A percentile compares a stretch with the other conserved stretches of the same genome.
Evolutionary conservation across 768 basidiomycete species (phyloP).

Genomic region (Clitopilus hobsonii): DNA sequence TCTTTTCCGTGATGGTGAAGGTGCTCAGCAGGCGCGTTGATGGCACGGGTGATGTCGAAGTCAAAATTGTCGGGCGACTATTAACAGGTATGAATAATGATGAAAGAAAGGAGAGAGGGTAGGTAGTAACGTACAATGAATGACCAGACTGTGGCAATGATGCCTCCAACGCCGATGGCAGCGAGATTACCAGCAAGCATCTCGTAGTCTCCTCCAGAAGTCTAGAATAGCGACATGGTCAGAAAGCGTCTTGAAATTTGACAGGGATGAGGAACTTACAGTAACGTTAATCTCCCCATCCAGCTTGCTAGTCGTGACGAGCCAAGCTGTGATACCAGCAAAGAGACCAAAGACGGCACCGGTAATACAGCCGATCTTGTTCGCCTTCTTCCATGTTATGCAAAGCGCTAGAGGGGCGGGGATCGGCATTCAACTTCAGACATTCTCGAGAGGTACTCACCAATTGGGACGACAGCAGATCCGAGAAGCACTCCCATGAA

Average conservation of each 20-base stretch:
- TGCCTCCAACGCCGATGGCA: constrained; percentile 75
- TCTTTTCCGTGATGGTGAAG: neutral
- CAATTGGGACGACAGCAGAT: constrained; percentile 78
- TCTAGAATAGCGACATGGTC: constrained; percentile 21
- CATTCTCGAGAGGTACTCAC: neutral
- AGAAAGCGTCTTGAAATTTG: neutral
- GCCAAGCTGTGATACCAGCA: constrained; percentile 76
- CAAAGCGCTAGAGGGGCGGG: constrained; percentile 48
- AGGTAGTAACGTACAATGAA: constrained; percentile 62
- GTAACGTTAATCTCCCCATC: constrained; percentile 71
- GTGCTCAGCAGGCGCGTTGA: constrained; percentile 42
- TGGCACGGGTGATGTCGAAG: constrained; percentile 73
- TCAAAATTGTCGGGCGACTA: constrained; percentile 75
- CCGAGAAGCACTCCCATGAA: constrained; percentile 89
- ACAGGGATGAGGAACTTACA: constrained; percentile 27
- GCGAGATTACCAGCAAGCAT: constrained; percentile 93
- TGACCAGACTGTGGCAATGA: constrained; percentile 65
- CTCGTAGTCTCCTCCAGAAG: constrained; percentile 46
- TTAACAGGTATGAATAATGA: constrained; percentile 22
- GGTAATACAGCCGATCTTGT: constrained; percentile 77
- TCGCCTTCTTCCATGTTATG: constrained; percentile 82
- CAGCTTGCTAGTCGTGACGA: constrained; percentile 70
- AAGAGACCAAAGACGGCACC: constrained; percentile 69
- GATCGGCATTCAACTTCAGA: no score
- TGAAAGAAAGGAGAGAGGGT: constrained; percentile 6